Evolutionary conservation across 306 rosid genomes (phyloP).

Genomic region (Herpetospermum pedunculosum): DNA sequence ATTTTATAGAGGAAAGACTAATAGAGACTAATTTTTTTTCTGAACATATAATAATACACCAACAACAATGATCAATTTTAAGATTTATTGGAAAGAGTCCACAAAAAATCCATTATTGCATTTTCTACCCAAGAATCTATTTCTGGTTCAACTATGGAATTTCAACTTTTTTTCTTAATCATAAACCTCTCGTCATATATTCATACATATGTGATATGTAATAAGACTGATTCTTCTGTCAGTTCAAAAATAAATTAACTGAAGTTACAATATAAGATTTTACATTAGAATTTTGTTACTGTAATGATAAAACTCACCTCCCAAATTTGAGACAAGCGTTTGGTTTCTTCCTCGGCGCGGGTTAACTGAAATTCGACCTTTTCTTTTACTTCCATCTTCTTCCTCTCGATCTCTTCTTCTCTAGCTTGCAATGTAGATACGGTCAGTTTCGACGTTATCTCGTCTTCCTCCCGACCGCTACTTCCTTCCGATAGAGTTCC

Average conservation of each 20-base stretch:
- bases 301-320: slow-evolving; percentile 41
- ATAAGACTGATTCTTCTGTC: neutral
- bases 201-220: neutral
- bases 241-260: neutral
- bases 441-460: slow-evolving; percentile 27
- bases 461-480: slow-evolving; percentile 38
- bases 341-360: slow-evolving; percentile 80
- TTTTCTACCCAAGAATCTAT: too few species aligned
- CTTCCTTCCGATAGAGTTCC: slow-evolving; percentile 40
- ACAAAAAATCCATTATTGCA: too few species aligned
- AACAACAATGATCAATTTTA: too few species aligned
- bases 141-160: too few species aligned
- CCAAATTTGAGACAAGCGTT: slow-evolving; percentile 77
- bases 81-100: too few species aligned
- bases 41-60: too few species aligned
- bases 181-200: neutral
- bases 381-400: slow-evolving; percentile 71
- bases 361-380: slow-evolving; percentile 70
- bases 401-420: slow-evolving; percentile 92
- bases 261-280: neutral
- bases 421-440: slow-evolving; percentile 55
- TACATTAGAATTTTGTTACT: neutral
- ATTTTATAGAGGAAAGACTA: too few species aligned
- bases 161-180: neutral
- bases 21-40: too few species aligned